Percentiles rank a stretch among this genome's conserved stretches.
phyloP scores from a whole-genome alignment of 2,329 filamentous ascomycete species.

The Tolypocladium pustulatum region DNA sequence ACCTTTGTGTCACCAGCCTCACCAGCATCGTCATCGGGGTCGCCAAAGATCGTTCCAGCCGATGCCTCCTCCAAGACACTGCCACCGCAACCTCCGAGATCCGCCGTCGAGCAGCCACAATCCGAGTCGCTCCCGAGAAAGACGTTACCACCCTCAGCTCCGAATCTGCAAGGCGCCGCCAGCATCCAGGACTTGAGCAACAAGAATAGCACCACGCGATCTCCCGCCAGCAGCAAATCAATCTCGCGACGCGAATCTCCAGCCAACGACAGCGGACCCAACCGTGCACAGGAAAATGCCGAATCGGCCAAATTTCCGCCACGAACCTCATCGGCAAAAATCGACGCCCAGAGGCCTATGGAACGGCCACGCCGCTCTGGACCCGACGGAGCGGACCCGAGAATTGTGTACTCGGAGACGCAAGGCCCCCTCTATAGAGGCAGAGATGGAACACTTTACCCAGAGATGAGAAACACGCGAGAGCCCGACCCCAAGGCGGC shows the following conservation, averaged over 20 bases:
- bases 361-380: conserved; percentile 13
- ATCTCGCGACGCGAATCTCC: conserved; percentile 3
- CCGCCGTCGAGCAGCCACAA: conserved; percentile 5
- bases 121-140: conserved; percentile 14
- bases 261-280: conserved; percentile 10
- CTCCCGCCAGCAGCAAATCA: neutral
- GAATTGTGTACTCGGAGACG: conserved; percentile 21
- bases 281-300: conserved; percentile 7
- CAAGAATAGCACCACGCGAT: neutral
- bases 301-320: conserved; percentile 17
- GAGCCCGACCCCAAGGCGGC: conserved; percentile 24
- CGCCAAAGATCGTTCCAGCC: conserved; percentile 12
- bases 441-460: conserved; percentile 28
- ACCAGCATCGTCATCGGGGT: conserved; percentile 32
- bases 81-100: conserved; percentile 6
- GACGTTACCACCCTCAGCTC: conserved; percentile 11
- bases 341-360: conserved; percentile 7
- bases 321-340: conserved; percentile 20
- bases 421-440: conserved; percentile 24
- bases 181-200: conserved; percentile 12
- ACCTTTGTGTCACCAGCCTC: conserved; percentile 31
- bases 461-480: conserved; percentile 25
- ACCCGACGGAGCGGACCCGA: conserved; percentile 17
- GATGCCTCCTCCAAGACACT: conserved; percentile 6
- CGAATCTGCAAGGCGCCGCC: conserved; percentile 12